Conservation (phyloP, 2,329 filamentous ascomycete species). For the Fusarium sp. region DNA sequence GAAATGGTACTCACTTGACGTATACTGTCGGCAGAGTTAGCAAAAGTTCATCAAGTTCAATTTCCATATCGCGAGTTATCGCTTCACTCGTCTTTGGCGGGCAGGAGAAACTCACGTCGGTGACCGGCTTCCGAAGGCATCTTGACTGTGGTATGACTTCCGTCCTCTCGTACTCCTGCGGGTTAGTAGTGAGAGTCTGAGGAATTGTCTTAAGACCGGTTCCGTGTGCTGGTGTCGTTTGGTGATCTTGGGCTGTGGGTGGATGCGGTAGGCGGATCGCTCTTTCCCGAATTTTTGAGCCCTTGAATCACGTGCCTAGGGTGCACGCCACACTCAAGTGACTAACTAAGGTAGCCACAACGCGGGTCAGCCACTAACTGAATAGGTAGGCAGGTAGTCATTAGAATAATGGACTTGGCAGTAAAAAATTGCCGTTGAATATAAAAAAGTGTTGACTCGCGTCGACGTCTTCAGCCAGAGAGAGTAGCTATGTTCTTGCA, state of each 20-base stretch:
- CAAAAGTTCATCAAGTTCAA: slow-evolving; percentile 34
- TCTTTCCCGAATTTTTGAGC: slow-evolving; percentile 48
- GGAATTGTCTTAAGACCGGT: slow-evolving; percentile 58
- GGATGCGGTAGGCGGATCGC: slow-evolving; percentile 50
- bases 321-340: slow-evolving; percentile 9
- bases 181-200: slow-evolving; percentile 53
- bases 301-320: slow-evolving; percentile 53
- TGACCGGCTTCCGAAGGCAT: slow-evolving; percentile 91
- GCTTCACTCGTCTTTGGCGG: slow-evolving; percentile 22
- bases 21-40: slow-evolving; percentile 71
- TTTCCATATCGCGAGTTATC: slow-evolving; percentile 22
- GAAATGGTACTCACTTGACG: slow-evolving; percentile 77
- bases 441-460: not conserved
- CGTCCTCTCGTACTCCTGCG: slow-evolving; percentile 58
- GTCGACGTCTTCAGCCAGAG: not conserved
- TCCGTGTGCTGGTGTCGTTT: slow-evolving; percentile 55
- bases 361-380: slow-evolving; percentile 7
- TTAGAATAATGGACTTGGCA: not conserved
- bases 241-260: slow-evolving; percentile 52
- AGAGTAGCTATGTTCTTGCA: not conserved
- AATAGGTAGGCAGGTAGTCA: not conserved
- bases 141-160: slow-evolving; percentile 65
- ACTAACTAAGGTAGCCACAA: no score
- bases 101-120: slow-evolving; percentile 74
- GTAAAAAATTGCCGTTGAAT: not conserved